Base-by-base conservation (phyloP, 305 asterid genomes). In the Rubia peregrina region DNA sequence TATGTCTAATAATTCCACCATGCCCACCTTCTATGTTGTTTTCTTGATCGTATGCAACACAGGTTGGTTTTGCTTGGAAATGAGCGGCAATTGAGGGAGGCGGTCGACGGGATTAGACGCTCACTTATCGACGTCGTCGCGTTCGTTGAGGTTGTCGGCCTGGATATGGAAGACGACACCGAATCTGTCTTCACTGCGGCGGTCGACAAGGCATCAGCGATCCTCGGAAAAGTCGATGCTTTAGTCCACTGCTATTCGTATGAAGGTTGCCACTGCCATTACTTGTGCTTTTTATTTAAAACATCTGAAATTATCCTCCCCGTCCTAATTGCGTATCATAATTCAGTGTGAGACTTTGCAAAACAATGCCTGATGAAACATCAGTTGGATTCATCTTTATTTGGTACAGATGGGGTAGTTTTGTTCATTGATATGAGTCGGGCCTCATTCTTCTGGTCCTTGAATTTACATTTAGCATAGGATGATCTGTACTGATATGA, bases 61-160 rank as follows among this genome's bases (percentile, higher is more conserved):
- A 85, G 98, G 76, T 65, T 92, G 83, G 97, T 87, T 67, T 74
- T 92, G 86, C 66, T 87, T 92, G 98, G 98, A 69, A 69, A 90
- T 10, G 91, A 90, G 85, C 79, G 36, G n/a, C 84, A 74, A 63
- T 56, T 90, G 83, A 78, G 72, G 82, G 71, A 36, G 9, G 85
- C 84, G 17, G 96, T 85, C 38, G 85, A 84, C 66, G 80, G 78
- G 76, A 85, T 92, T 5, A 79, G 49, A 71, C 73, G 63, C 40
- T 85, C 90, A 14, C 60, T 86, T 17, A 51, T 75, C 71, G 91
- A 81, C 77, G 83, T 14, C 73, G 86, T 73, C 48, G 57, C 59
- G 24, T 40, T n/a, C 30, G 60, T 84, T n/a, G 93, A 85, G 69
- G 95, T 85, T 74, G 91, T 92, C 49, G 89, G 83, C 17, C 53